Evolutionary conservation across 306 rosid genomes (phyloP).

Genomic region (Bauhinia variegata): DNA sequence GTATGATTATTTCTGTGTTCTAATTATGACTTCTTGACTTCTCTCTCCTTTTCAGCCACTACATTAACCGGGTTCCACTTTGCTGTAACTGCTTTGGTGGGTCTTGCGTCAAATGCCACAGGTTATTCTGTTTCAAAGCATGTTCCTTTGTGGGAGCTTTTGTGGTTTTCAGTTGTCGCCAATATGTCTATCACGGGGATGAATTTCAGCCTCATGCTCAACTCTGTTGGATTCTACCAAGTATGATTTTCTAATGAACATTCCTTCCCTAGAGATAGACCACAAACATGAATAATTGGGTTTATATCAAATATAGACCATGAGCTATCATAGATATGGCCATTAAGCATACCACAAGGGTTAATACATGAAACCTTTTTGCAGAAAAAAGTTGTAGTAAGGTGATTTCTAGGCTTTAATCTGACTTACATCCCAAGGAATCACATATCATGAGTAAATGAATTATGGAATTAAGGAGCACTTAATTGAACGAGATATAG

Average conservation of each 20-base stretch:
- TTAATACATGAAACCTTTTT: constrained; percentile 8
- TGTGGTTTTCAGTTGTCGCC: constrained; percentile 90
- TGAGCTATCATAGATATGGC: constrained; percentile 24
- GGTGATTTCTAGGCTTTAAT: background rate
- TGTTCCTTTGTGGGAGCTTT: constrained; percentile 89
- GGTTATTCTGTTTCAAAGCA: constrained; percentile 83
- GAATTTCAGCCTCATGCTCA: constrained; percentile 96
- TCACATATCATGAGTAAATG: background rate
- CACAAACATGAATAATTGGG: background rate
- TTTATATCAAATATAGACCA: background rate
- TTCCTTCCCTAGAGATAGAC: constrained; percentile 12
- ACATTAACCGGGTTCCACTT: constrained; percentile 92
- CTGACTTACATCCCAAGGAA: background rate
- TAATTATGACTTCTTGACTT: constrained; percentile 9
- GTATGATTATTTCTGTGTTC: background rate
- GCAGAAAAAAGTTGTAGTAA: background rate
- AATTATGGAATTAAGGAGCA: background rate
- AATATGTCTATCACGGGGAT: constrained; percentile 84
- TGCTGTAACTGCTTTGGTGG: constrained; percentile 86
- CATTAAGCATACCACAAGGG: constrained; percentile 2
- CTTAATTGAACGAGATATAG: background rate
- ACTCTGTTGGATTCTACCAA: constrained; percentile 93
- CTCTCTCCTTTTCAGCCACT: constrained; percentile 59
- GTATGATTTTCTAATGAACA: constrained; percentile 37
- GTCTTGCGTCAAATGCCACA: constrained; percentile 79